These are phyloP conservation scores for Aspergillus tubingensis DNA, from an alignment of 2,329 filamentous ascomycete genomes.

Conservation along the genomic window DNA sequence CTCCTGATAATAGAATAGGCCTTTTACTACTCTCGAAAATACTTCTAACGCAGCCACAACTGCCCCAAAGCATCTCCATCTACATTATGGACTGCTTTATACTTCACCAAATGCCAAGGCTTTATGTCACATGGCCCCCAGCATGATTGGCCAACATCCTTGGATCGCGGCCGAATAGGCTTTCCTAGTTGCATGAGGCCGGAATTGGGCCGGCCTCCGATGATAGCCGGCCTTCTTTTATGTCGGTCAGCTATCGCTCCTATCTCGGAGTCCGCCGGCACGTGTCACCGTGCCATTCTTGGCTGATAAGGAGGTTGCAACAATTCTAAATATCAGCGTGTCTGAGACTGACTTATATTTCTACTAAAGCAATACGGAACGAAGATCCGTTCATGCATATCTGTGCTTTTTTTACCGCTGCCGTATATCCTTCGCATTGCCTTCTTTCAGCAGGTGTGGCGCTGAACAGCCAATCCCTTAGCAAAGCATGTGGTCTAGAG, in stretches of 20 bases:
- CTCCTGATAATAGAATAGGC: neutral
- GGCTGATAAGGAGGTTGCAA: neutral
- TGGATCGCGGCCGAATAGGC: conserved; percentile 22
- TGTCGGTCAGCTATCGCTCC: conserved; percentile 3
- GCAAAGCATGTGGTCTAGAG: neutral
- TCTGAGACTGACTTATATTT: neutral
- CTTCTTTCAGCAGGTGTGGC: neutral
- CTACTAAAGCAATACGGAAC: neutral
- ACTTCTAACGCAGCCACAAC: neutral
- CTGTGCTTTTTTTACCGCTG: neutral
- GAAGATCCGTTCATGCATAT: neutral
- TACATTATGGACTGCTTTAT: conserved; percentile 20
- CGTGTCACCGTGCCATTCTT: neutral
- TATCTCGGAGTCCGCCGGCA: neutral
- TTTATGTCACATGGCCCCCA: neutral
- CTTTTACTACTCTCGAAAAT: neutral
- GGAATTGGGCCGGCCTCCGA: conserved; percentile 47
- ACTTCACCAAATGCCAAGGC: conserved; percentile 26
- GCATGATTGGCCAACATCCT: conserved; percentile 24
- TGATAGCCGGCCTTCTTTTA: conserved; percentile 31
- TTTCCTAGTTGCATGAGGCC: conserved; percentile 39
- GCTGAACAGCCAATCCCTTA: neutral
- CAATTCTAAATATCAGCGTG: neutral
- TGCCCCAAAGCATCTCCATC: neutral
- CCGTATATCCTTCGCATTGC: neutral